phyloP scores from a whole-genome alignment of 345 rosid species.

The Brassica cretica region DNA sequence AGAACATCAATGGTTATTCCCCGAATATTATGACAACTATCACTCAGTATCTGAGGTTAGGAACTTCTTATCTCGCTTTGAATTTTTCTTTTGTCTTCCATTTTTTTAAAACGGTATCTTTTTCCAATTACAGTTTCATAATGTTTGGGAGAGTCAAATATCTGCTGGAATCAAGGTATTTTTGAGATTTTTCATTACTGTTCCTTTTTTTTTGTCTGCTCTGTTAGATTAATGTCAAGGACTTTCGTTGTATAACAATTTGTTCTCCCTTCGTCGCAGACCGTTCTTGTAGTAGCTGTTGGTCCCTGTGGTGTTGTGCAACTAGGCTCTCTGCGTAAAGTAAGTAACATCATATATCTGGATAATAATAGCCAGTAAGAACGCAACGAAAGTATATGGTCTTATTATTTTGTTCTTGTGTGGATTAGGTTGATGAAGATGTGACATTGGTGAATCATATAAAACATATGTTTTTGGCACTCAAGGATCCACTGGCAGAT shows the following conservation, averaged over 20 bases:
- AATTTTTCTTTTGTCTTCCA: background rate
- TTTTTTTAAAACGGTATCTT: background rate
- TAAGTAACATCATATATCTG: conserved; percentile 42
- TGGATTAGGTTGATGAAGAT: conserved; percentile 73
- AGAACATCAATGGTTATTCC: conserved; percentile 71
- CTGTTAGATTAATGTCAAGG: background rate
- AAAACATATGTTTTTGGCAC: conserved; percentile 56
- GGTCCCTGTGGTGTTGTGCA: conserved; percentile 85
- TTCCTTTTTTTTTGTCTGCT: background rate
- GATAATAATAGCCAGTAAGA: background rate
- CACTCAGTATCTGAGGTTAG: conserved; percentile 63
- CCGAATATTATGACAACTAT: conserved; percentile 48
- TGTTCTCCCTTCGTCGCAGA: conserved; percentile 47
- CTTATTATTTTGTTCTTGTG: conserved; percentile 26
- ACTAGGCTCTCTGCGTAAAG: conserved; percentile 76
- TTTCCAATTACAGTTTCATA: conserved; percentile 51
- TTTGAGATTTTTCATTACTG: background rate
- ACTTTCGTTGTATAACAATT: background rate
- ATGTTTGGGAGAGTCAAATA: conserved; percentile 81
- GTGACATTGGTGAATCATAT: conserved; percentile 61
- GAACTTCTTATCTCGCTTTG: conserved; percentile 3
- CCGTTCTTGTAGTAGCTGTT: conserved; percentile 71
- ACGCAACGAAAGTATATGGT: background rate
- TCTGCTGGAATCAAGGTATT: conserved; percentile 79
- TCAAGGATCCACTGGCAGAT: conserved; percentile 55